Evolutionary conservation across 2,329 filamentous ascomycete species (phyloP).

Genomic region (Pseudopithomyces maydicus): DNA sequence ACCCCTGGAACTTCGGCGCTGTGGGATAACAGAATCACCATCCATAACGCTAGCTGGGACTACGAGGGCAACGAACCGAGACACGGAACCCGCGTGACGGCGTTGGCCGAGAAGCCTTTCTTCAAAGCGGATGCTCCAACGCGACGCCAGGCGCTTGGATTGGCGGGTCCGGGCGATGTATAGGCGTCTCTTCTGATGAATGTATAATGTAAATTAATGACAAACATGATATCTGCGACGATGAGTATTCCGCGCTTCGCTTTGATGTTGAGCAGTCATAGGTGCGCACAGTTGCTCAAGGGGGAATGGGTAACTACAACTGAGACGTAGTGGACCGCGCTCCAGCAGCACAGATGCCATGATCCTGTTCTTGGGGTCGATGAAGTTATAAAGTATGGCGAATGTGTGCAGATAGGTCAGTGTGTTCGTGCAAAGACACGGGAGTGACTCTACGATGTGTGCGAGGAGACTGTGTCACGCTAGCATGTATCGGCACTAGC

Average conservation of each 20-base stretch:
- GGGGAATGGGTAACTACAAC: no score
- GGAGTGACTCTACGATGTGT: no score
- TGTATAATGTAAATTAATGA: neutral
- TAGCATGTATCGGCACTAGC: no score
- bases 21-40: conserved; percentile 77
- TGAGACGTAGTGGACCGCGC: no score
- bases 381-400: no score
- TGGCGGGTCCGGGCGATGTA: conserved; percentile 63
- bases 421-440: no score
- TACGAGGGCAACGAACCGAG: conserved; percentile 70
- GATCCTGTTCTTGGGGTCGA: no score
- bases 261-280: neutral
- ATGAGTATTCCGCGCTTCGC: neutral
- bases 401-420: no score
- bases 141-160: conserved; percentile 67
- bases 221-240: neutral
- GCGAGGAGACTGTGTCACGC: no score
- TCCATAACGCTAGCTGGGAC: conserved; percentile 76
- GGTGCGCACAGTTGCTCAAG: no score
- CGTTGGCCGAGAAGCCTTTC: conserved; percentile 72
- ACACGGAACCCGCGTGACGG: conserved; percentile 74
- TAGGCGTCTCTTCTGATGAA: conserved; percentile 28
- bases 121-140: conserved; percentile 69
- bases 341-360: no score
- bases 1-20: conserved; percentile 68